Evolutionary conservation across 352 stramenopile genomes (phyloP), one percentile per base, ranked within the genome.

Genomic region (Phytophthora macrochlamydospora): DNA sequence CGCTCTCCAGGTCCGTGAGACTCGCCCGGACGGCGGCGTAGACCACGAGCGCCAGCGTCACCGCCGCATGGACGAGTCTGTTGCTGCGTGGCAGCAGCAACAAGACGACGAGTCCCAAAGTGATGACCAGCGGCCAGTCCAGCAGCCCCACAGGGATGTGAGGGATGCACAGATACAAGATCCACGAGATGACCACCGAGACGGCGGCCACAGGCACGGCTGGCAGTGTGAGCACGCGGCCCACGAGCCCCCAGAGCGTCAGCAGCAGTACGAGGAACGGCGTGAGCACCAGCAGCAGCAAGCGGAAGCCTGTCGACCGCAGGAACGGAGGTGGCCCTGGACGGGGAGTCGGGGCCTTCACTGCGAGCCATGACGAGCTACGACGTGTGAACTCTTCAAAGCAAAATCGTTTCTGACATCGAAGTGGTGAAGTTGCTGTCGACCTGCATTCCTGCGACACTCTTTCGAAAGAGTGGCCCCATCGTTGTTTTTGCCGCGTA

Each of bases 101-200:
- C 51, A 78, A 63, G 24, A 72, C 43, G 1, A 37, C 60, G 13
- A 80, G 68, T 0, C 67, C 76, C 40, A 77, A 33, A 0, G 81
- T 81, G 46, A 89, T 69, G 51, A 90, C 83, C 7, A 90, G 59
- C 14, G 83, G 83, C 65, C 69, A 87, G 76, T 92, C 83, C 7
- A 92, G 48, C 28, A 89, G 72, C 7, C 40, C 42, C 37, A 75
- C 50, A 30, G 79, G 73, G 11, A 84, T 81, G 53, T 75, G 62
- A n/a, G 78, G 81, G 37, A 89, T 74, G 29, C 57, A 78, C 28
- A 90, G 63, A 54, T 82, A 91, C 28, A 93, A 51, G n/a, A 71
- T 58, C 76, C 81, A 84, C 32, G 75, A 69, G 11, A 75, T 12
- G 29, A 60, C 44, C 14, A 80, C 40, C 2, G 72, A 53, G 24